phyloP scores from a whole-genome alignment of 306 rosid species.

The Bauhinia variegata region DNA sequence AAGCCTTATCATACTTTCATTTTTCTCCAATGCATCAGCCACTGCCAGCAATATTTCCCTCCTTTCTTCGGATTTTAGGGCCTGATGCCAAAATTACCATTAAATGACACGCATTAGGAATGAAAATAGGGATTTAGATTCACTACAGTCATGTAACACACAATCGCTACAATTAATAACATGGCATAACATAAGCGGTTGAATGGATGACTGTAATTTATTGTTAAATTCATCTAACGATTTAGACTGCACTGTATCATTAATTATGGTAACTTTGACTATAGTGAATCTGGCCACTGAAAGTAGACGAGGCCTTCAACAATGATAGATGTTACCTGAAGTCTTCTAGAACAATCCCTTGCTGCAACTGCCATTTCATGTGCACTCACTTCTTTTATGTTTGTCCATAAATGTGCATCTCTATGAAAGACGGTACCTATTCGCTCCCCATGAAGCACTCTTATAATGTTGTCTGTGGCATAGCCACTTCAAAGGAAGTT shows the following conservation, averaged over 20 bases:
- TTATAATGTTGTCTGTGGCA: conserved; percentile 70
- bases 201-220: too few species aligned
- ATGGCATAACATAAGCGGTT: too few species aligned
- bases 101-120: too few species aligned
- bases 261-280: too few species aligned
- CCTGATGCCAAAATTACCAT: conserved; percentile 45
- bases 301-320: too few species aligned
- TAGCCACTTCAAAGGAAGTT: conserved; percentile 58
- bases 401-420: conserved; percentile 82
- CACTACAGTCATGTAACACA: too few species aligned
- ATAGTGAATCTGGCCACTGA: too few species aligned
- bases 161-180: too few species aligned
- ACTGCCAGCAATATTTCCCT: conserved; percentile 66
- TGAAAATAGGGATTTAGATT: too few species aligned
- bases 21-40: conserved; percentile 72
- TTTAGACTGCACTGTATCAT: too few species aligned
- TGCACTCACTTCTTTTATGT: conserved; percentile 63
- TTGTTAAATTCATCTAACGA: too few species aligned
- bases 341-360: conserved; percentile 63
- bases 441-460: conserved; percentile 77
- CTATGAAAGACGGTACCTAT: conserved; percentile 85
- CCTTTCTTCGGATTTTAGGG: conserved; percentile 61
- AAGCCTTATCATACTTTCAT: conserved; percentile 52
- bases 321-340: conserved; percentile 50
- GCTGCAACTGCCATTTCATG: conserved; percentile 86